Conservation (phyloP, 805 yeast species). For the Hanseniaspora occidentalis region DNA sequence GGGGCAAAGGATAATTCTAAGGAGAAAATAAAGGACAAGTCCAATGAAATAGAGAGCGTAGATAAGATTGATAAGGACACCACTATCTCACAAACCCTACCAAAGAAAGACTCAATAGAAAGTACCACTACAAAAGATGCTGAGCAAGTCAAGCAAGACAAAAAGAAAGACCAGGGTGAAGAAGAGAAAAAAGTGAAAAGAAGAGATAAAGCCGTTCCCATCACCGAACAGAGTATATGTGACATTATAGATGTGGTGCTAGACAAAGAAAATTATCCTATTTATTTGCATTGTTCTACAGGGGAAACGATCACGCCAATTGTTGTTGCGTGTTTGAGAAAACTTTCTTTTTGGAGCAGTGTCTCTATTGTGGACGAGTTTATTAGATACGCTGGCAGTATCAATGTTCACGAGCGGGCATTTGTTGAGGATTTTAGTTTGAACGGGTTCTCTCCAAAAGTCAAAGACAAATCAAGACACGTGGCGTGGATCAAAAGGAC, state of each 20-base stretch:
- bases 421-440: conserved; percentile 75
- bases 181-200: conserved; percentile 43
- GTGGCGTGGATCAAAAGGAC: conserved; percentile 22
- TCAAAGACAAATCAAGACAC: conserved; percentile 36
- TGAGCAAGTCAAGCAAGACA: too few species aligned
- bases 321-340: conserved; percentile 75
- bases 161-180: conserved; percentile 10
- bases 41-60: background rate
- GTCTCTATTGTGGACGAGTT: conserved; percentile 83
- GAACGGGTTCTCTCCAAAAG: conserved; percentile 21
- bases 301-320: conserved; percentile 83
- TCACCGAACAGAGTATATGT: conserved; percentile 50
- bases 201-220: conserved; percentile 73
- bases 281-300: conserved; percentile 75
- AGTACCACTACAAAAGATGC: too few species aligned
- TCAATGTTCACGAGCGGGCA: conserved; percentile 69
- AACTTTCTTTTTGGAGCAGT: conserved; percentile 76
- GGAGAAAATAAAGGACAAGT: background rate
- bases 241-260: conserved; percentile 50
- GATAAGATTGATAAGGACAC: background rate
- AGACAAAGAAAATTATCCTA: conserved; percentile 49
- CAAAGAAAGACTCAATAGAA: too few species aligned
- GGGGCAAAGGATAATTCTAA: conserved; percentile 4
- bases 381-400: conserved; percentile 58
- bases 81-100: too few species aligned